Base-by-base conservation (phyloP, 345 rosid species). In the Bruguiera parviflora region DNA sequence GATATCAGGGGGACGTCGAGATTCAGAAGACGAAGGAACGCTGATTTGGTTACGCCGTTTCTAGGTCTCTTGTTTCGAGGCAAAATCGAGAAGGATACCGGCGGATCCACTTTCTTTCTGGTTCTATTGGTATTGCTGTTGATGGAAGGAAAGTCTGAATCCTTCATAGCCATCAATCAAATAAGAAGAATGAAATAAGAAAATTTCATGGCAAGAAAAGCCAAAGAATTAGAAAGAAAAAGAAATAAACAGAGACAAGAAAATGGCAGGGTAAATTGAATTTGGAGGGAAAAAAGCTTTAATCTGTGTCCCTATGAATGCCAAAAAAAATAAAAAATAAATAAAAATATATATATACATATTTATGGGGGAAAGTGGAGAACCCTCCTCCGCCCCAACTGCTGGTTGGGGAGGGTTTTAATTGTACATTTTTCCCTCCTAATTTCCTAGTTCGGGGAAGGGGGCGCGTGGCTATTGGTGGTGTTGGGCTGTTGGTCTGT, bases 1-100 rank as follows among this genome's bases (percentile, higher is more conserved):
- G 84, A 89, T 67, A 81, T 20, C 71, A 93, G 77, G 64, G 90
- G 94, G 49, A 80, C 58, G 28, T 84, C 85, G 68, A 88, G 67
- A 58, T 35, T 77, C 21, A 56, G 83, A 18, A 93, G 51, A 58
- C 77, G 80, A 31, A 93, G 53, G 18, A 73, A 46, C 4, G 89
- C 96, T 25, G 81, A 73, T 72, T 74, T 79, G 27, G 72, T 52
- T 0, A 79, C 27, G 33, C 62, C 52, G 61, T 68, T 77, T 69
- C 82, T 51, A 74, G 65, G 75, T 6, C 55, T 71, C 74, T 81
- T 80, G 24, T 73, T 62, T 49, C 66, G 70, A 52, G 24, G 71
- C 49, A 58, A 63, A 75, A 28, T 2, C 24, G 74, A 53, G 64
- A 31, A 8, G 18, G 57, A 49, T 4, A 24, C 19, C 22, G 63